Evolutionary conservation across 805 yeast genomes (phyloP).

Genomic region (Komagataella ulmi): DNA sequence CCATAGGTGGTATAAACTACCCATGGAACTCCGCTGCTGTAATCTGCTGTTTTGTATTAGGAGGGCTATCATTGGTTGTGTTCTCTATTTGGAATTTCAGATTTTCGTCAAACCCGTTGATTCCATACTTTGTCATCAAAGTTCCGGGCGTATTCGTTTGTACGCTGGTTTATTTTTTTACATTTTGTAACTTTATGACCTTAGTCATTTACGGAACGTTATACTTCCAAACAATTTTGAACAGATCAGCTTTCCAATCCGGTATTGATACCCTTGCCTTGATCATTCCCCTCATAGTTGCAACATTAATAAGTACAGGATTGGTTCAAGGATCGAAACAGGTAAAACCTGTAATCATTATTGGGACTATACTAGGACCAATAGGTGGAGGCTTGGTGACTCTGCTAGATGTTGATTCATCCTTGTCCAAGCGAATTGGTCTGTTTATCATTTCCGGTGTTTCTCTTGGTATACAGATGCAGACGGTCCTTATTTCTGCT

Average conservation of each 20-base stretch:
- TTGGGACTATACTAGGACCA: conserved; percentile 25
- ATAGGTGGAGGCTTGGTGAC: conserved; percentile 31
- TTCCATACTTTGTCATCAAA: conserved; percentile 26
- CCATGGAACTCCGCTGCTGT: conserved; percentile 46
- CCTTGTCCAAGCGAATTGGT: conserved; percentile 25
- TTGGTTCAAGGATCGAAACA: conserved; percentile 21
- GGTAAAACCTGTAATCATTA: conserved; percentile 26
- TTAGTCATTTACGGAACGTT: conserved; percentile 31
- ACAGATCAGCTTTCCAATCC: conserved; percentile 26
- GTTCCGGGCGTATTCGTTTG: conserved; percentile 19
- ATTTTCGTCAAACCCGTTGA: conserved; percentile 30
- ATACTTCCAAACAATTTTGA: conserved; percentile 36
- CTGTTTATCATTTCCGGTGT: conserved; percentile 32
- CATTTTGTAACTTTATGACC: conserved; percentile 21
- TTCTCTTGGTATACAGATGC: conserved; percentile 32
- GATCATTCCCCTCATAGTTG: conserved; percentile 25
- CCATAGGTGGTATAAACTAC: conserved; percentile 37
- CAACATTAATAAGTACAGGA: conserved; percentile 26
- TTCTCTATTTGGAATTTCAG: conserved; percentile 27
- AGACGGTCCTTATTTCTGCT: conserved; percentile 27
- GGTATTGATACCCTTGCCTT: conserved; percentile 34
- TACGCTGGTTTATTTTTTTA: conserved; percentile 2
- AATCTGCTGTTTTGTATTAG: conserved; percentile 32
- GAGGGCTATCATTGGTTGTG: conserved; percentile 20
- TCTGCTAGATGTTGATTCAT: conserved; percentile 25